Conservation (phyloP, 768 basidiomycete species). For the Pleurotus citrinopileatus region DNA sequence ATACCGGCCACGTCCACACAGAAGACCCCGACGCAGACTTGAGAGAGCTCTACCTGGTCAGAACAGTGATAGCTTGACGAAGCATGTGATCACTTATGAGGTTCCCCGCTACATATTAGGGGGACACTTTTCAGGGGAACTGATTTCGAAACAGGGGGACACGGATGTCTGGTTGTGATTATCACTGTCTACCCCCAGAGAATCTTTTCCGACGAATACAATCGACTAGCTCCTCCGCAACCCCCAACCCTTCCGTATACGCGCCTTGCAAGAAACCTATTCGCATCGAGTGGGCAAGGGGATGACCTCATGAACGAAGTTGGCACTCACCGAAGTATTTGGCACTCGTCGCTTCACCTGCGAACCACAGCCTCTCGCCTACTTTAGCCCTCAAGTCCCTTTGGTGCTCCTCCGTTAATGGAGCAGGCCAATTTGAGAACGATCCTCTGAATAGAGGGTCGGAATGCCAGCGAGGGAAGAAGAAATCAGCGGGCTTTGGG, state of each 20-base stretch:
- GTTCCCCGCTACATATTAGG: no score
- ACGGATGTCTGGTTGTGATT: no score
- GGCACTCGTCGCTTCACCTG: slow-evolving; percentile 58
- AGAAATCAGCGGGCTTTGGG: slow-evolving; percentile 55
- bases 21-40: no score
- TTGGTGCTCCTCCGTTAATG: slow-evolving; percentile 51
- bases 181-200: no score
- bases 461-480: slow-evolving; percentile 51
- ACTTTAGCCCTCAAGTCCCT: slow-evolving; percentile 58
- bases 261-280: slow-evolving; percentile 58
- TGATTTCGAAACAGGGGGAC: no score
- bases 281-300: background rate
- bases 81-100: no score
- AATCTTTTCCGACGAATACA: slow-evolving; percentile 30
- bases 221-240: slow-evolving; percentile 34
- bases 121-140: no score
- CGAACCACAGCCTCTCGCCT: slow-evolving; percentile 52
- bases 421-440: slow-evolving; percentile 70
- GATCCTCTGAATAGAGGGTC: slow-evolving; percentile 59
- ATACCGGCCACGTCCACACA: no score
- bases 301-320: background rate
- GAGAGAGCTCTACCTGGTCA: no score
- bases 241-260: slow-evolving; percentile 49
- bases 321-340: slow-evolving; percentile 54
- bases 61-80: no score